Base-by-base conservation (phyloP, 768 basidiomycete genomes). In the Butyriboletus loyo region DNA sequence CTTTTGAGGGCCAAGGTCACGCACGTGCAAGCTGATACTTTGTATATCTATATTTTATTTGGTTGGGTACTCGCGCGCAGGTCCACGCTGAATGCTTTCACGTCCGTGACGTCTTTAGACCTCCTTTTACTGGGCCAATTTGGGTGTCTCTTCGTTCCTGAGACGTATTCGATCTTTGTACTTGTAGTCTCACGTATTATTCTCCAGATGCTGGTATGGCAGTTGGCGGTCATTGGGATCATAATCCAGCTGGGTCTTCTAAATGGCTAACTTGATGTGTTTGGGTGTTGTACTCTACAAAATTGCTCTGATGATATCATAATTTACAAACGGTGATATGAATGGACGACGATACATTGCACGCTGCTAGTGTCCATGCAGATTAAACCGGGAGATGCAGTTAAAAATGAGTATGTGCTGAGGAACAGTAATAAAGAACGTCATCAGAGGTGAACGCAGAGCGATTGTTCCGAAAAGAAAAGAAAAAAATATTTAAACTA, bases 1-100 rank as follows among this genome's bases (percentile, higher is more conserved):
- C 35, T 65, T 65, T 44, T 65, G 36, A 50, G 21, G 38, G 25
- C 9, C 9, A 15, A 7, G 7, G 15, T 30, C 15, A 8, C 17
- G n/a, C 24, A 27, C 3, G 14, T 38, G 34, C 46, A 5, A 21
- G 30, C 3, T 3, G 15, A 24, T 25, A 17, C 24, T 24, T 24
- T 28, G 2, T 8, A 17, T 35, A n/a, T 39, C 25, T 47, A 19
- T 19, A 15, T 8, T 9, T 17, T 17, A 5, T 13, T 46, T 48
- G 40, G 24, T 19, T 4, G 21, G 21, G 37, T 48, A 45, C 36
- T 38, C 22, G 30, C n/a, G 38, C 35, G 52, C 50, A 41, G 50
- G 60, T 36, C 51, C n/a, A 46, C 42, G 22, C 24, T 22, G 27
- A 34, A 21, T 21, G 9, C 15, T 1, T 30, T 15, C 2, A 13